Conservation (phyloP, 73 alveolate species). For the Paramecium pentaurelia region DNA sequence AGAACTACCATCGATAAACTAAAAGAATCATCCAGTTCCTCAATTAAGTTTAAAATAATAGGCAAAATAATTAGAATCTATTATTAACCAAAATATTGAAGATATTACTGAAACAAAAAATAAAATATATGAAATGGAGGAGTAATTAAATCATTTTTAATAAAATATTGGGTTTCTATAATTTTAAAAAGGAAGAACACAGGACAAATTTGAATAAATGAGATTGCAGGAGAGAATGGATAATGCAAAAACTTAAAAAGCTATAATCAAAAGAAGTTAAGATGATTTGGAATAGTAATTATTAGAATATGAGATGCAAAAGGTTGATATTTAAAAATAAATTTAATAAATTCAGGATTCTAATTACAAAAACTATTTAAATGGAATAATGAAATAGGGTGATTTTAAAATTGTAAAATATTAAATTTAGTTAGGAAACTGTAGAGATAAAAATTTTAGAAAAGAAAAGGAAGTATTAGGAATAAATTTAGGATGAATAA, state of each 20-base stretch:
- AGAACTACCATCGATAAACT: background rate
- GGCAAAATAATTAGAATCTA: background rate
- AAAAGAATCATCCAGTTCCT: background rate
- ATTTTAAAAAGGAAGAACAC: background rate
- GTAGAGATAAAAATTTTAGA: background rate
- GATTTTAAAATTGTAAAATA: background rate
- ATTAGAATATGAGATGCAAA: slow-evolving; percentile 1
- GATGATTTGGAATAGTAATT: background rate
- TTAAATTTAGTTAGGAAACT: background rate
- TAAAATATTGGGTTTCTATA: background rate
- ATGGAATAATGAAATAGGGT: background rate
- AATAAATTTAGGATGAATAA: background rate
- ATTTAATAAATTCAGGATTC: background rate
- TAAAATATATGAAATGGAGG: slow-evolving; percentile 10
- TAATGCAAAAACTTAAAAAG: slow-evolving; percentile 9
- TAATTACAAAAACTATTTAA: background rate
- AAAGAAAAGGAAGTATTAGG: background rate
- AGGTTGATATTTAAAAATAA: background rate
- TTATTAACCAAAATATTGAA: background rate
- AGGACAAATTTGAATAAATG: slow-evolving; percentile 27
- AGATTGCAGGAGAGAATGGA: slow-evolving; percentile 28
- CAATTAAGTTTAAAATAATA: background rate
- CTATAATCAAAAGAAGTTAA: background rate
- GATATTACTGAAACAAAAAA: background rate
- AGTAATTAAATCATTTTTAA: background rate